These are phyloP conservation scores for Tephrocybe sp. DNA, from an alignment of 768 basidiomycete species.

Conservation along the genomic window DNA sequence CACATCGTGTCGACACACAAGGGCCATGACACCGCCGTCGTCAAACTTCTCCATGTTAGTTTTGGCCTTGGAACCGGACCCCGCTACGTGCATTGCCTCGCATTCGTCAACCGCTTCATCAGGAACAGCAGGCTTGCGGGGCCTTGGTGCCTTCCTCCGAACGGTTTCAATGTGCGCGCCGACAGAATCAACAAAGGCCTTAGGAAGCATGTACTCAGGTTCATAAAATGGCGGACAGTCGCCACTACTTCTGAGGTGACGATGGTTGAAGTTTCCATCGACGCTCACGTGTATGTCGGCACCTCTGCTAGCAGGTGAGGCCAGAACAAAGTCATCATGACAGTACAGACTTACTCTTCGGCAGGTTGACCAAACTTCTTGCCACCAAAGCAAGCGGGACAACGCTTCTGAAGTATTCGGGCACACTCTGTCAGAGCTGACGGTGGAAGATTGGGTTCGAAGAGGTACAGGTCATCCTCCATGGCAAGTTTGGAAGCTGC, in stretches of 20 bases:
- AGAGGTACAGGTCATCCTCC: neutral
- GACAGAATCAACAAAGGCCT: constrained; percentile 30
- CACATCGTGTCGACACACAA: no score
- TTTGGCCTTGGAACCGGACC: no score
- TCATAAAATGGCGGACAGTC: constrained; percentile 26
- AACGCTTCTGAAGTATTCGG: constrained; percentile 24
- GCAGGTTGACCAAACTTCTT: no score
- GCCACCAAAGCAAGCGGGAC: constrained; percentile 35
- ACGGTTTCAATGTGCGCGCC: constrained; percentile 23
- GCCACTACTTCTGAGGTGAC: constrained; percentile 27
- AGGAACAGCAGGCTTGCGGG: no score
- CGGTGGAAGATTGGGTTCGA: neutral
- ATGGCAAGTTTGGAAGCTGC: neutral
- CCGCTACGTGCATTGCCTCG: no score
- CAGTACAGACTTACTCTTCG: neutral
- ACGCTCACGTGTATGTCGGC: constrained; percentile 8
- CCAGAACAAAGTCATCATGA: constrained; percentile 30
- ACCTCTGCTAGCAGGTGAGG: neutral
- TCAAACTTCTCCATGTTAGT: no score
- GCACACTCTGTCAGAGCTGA: constrained; percentile 11
- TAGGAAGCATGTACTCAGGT: constrained; percentile 29
- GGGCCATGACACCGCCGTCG: constrained; percentile 33
- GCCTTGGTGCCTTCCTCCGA: constrained; percentile 17
- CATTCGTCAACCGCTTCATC: no score
- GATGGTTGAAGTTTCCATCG: constrained; percentile 39